Conservation (phyloP, 305 asterid species). For the Fraxinus sp. region DNA sequence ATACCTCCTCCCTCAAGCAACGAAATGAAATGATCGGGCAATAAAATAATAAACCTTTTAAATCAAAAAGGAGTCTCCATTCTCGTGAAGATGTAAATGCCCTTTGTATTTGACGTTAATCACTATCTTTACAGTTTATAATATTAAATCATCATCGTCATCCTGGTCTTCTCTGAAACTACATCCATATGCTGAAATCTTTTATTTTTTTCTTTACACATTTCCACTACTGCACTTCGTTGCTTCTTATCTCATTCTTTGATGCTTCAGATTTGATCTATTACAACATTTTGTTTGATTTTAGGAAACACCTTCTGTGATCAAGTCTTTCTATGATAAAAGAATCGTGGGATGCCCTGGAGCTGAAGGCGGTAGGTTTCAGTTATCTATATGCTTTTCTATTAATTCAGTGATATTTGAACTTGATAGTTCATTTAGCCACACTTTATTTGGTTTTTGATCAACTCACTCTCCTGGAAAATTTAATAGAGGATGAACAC, state of each 20-base stretch:
- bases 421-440: not conserved
- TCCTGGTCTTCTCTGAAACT: not conserved
- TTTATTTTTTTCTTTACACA: not conserved
- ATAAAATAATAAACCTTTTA: not conserved
- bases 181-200: not conserved
- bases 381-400: not conserved
- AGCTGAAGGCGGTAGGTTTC: conserved; percentile 78
- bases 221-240: not conserved
- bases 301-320: conserved; percentile 88
- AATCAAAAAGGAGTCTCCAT: not conserved
- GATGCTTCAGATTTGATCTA: conserved; percentile 9
- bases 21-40: not conserved
- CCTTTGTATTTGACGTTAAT: not conserved
- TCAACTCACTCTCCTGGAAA: conserved; percentile 4
- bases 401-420: not conserved
- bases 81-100: not conserved
- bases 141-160: not conserved
- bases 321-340: conserved; percentile 77
- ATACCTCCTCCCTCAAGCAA: not conserved
- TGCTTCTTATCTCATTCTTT: not conserved
- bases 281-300: conserved; percentile 23
- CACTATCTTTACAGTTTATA: not conserved
- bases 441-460: not conserved
- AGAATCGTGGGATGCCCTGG: conserved; percentile 99
- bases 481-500: conserved; percentile 79